A percentile compares a stretch with the other conserved stretches of the same genome.
Evolutionary conservation across 352 stramenopile species (phyloP).

Genomic region (Peronospora destructor): DNA sequence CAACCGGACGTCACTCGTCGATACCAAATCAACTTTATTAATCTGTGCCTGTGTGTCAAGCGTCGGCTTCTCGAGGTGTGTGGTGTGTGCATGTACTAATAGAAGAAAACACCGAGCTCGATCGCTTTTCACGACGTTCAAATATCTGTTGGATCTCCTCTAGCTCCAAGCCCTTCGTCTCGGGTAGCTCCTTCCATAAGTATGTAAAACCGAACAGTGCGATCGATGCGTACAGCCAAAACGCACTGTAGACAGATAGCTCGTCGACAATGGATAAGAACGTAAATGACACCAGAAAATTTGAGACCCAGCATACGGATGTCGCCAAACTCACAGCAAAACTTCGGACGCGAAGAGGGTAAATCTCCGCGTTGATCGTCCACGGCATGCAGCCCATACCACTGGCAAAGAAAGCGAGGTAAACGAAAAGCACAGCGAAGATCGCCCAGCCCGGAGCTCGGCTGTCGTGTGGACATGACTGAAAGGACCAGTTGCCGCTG

Average conservation of each 20-base stretch:
- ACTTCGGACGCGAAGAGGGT: constrained; percentile 83
- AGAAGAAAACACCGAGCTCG: constrained; percentile 14
- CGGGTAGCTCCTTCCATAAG: constrained; percentile 76
- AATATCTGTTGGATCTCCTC: constrained; percentile 91
- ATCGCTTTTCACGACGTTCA: constrained; percentile 14
- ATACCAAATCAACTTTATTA: neutral
- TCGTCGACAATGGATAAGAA: constrained; percentile 86
- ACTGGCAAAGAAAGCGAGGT: constrained; percentile 66
- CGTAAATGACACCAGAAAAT: constrained; percentile 89
- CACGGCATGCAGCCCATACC: constrained; percentile 89
- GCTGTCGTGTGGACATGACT: constrained; percentile 43
- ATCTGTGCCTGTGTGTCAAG: neutral
- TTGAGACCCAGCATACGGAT: constrained; percentile 89
- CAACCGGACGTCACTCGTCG: neutral
- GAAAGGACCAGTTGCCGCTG: constrained; percentile 33
- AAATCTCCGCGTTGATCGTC: constrained; percentile 95
- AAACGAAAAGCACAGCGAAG: constrained; percentile 57
- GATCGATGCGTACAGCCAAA: constrained; percentile 88
- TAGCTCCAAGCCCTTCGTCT: constrained; percentile 89
- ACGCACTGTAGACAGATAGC: constrained; percentile 57
- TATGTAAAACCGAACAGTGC: constrained; percentile 66
- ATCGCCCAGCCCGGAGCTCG: constrained; percentile 39
- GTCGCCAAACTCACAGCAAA: constrained; percentile 87
- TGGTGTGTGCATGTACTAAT: constrained; percentile 10
- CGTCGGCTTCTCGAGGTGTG: neutral